Evolutionary conservation across 225 moss, liverwort and hornwort genomes (phyloP), one percentile per base, ranked within the genome.

Genomic region (Polytrichum commune): DNA sequence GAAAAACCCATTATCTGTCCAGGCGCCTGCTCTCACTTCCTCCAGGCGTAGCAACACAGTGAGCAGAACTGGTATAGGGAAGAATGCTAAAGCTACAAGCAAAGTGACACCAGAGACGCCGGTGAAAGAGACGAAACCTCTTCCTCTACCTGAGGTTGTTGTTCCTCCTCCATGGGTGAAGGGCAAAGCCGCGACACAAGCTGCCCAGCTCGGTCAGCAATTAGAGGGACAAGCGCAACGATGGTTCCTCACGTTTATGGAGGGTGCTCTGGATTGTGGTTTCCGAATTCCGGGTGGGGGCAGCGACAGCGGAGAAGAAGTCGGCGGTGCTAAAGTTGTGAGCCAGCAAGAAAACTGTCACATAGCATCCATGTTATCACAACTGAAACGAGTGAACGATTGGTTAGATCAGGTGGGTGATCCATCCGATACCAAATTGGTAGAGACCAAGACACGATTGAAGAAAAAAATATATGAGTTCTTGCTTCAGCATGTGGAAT

Each of bases 231-330:
- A 96, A 71, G 79, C 93, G 2, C 96, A 93, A 54, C 79, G 88
- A 13, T 96, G 96, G 96, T 96, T 96, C 67, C 79, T 96, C 16
- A 84, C 89, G 25, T 96, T 93, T 65, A 96, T 96, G 93, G 96
- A 96, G 55, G 72, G 83, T 5, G 96, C 93, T 18, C 90, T 96
- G 5, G 96, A 93, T 64, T 82, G 87, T 65, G 96, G 96, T 19
- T 96, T 96, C 67, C 90, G 88, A 28, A 68, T 90, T 53, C 68
- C 84, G 27, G 79, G 70, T 16, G 69, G 83, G 29, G 82, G 79
- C 29, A 69, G 7, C 4, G 72, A 70, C 30, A 84, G 79, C 18
- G 69, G 79, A 19, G 84, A 79, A 7, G 79, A 84, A n/a, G 28
- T 9, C 1, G 71, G 84, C 33, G 83, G 79, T 6, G 81, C 79